These are phyloP conservation scores for Lasiodiplodia hormozganensis DNA, from an alignment of 2,329 filamentous ascomycete genomes.

Conservation along the genomic window DNA sequence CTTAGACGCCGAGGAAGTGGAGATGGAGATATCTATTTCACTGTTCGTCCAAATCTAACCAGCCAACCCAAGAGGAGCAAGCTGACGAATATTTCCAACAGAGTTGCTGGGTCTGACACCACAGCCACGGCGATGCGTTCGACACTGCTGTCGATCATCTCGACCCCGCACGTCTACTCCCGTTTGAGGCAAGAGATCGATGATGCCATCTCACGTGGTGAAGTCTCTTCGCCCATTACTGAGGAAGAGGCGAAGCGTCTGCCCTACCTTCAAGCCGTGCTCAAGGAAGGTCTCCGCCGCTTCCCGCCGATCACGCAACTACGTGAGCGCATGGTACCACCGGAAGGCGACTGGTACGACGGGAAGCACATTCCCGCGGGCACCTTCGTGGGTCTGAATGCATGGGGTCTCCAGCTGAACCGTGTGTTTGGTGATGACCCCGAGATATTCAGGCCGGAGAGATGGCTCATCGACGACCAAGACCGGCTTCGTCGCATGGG, in stretches of 20 bases:
- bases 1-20: conserved; percentile 50
- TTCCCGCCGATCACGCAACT: conserved; percentile 49
- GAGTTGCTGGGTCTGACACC: conserved; percentile 59
- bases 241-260: conserved; percentile 47
- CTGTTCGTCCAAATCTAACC: conserved; percentile 44
- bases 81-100: not conserved
- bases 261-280: conserved; percentile 55
- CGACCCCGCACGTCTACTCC: conserved; percentile 54
- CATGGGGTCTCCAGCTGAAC: conserved; percentile 44
- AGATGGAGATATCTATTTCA: conserved; percentile 55
- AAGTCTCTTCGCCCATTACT: conserved; percentile 52
- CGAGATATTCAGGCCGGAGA: conserved; percentile 47
- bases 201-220: conserved; percentile 46
- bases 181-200: conserved; percentile 58
- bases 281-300: conserved; percentile 56
- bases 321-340: conserved; percentile 42
- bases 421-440: conserved; percentile 47
- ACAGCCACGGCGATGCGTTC: conserved; percentile 63
- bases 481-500: conserved; percentile 38
- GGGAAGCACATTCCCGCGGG: conserved; percentile 46
- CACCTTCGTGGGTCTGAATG: conserved; percentile 49
- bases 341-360: conserved; percentile 40
- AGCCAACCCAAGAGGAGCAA: not conserved
- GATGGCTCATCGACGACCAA: conserved; percentile 43
- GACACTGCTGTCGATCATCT: conserved; percentile 61